Evolutionary conservation across 495 filamentous ascomycete species (phyloP), one percentile per base, ranked within the genome.

Genomic region (Letharia lupina): DNA sequence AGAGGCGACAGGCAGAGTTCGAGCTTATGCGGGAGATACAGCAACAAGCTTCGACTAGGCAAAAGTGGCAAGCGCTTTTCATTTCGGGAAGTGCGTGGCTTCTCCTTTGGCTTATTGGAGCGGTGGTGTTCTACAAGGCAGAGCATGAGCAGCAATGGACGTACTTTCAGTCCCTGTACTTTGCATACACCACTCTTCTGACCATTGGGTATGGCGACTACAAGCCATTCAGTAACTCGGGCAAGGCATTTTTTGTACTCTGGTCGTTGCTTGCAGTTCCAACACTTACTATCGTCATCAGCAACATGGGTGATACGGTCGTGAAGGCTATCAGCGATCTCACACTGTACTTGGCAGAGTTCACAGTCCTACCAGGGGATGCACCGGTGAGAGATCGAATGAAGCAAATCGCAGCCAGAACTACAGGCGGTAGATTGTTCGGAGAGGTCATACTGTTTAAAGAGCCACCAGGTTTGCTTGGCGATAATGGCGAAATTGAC

Each of bases 121-220:
- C 91, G 0, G 79, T 82, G 20, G 79, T 93, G 45, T 96, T 96
- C 73, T 79, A 76, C 73, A 71, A 75, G 31, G 76, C 82, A 0
- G 86, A 89, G 70, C 68, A 74, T 50, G 68, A 78, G 18, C 83
- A 85, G 68, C 61, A 77, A 2, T 96, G 91, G 92, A 81, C 76
- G n/a, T 96, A 96, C 70, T 95, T 94, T 66, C 77, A 87, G 18
- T 79, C 84, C 1, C 74, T 96, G 10, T 96, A 95, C 73, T 95
- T 94, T 74, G 75, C 88, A 5, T 96, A 90, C 72, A 86, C 86
- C 5, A 84, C 86, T 5, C 81, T 96, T 44, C 79, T 93, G 9
- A 96, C 92, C 2, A 91, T 96, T 61, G 92, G 92, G 0, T 96
- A 92, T 70, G 92, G 92, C 4, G 91, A 96, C 67, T 79, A 86